These are phyloP conservation scores for Fragaria ananassa DNA, from an alignment of 306 rosid species.

Conservation along the genomic window DNA sequence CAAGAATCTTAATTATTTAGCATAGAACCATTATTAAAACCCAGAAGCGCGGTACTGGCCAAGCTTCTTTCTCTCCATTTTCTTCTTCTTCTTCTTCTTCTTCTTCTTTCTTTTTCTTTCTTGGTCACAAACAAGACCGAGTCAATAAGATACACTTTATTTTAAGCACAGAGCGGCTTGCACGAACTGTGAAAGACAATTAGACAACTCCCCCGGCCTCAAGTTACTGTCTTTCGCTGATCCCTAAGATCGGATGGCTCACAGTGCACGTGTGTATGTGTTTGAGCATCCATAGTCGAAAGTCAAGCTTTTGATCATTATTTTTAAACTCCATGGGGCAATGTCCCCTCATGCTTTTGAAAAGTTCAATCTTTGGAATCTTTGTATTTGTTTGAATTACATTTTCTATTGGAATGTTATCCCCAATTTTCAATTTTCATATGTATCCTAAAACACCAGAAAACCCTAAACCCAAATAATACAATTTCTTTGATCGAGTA, in stretches of 20 bases:
- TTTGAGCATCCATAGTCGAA: conserved; percentile 1
- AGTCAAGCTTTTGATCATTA: conserved; percentile 16
- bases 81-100: not conserved
- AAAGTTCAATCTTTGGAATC: not conserved
- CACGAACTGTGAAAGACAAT: conserved; percentile 21
- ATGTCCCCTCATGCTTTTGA: conserved; percentile 10
- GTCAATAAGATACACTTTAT: not conserved
- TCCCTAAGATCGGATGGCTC: conserved; percentile 32
- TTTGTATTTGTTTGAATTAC: not conserved
- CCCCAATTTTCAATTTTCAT: not conserved
- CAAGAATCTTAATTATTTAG: conserved; percentile 22
- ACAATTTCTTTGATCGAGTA: too few relatives aligned
- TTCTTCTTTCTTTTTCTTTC: not conserved
- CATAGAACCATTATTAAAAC: conserved; percentile 8
- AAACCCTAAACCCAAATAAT: too few relatives aligned
- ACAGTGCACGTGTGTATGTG: conserved; percentile 33
- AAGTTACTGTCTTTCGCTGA: conserved; percentile 13
- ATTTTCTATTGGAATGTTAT: not conserved
- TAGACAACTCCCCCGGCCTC: not conserved
- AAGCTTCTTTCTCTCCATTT: not conserved
- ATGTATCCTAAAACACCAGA: not conserved
- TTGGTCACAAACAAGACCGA: not conserved
- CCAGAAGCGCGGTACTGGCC: conserved; percentile 18
- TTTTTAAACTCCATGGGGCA: conserved; percentile 8
- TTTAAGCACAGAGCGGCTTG: not conserved